Percentiles rank a stretch among this genome's conserved stretches.
phyloP scores from a whole-genome alignment of 192 early-diverging fungal genomes.

The Podila epigama region DNA sequence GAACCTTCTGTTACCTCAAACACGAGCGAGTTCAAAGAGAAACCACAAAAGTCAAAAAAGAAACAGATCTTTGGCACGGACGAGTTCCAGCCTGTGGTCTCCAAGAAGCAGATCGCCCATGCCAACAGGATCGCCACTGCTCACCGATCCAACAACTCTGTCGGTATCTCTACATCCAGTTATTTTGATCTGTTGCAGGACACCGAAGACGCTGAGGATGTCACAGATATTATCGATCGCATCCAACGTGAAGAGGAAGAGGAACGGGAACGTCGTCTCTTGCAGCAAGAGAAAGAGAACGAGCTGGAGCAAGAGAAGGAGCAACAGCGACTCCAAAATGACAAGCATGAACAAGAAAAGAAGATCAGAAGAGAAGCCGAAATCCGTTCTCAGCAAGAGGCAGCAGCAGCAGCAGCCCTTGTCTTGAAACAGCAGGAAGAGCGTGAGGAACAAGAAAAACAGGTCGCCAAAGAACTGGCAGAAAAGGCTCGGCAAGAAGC shows the following conservation, averaged over 20 bases:
- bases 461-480: slow-evolving; percentile 7
- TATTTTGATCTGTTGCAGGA: slow-evolving; percentile 47
- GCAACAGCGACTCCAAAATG: not conserved
- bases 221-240: slow-evolving; percentile 23
- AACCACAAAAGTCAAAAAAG: slow-evolving; percentile 38
- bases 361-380: not conserved
- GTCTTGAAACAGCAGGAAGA: slow-evolving; percentile 9
- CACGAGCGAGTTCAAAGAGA: slow-evolving; percentile 19
- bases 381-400: not conserved
- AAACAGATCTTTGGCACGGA: slow-evolving; percentile 51
- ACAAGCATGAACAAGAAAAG: not conserved
- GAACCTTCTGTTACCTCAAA: no score
- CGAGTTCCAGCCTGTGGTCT: slow-evolving; percentile 49
- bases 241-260: slow-evolving; percentile 9
- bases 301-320: slow-evolving; percentile 4
- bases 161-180: slow-evolving; percentile 39
- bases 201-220: slow-evolving; percentile 35
- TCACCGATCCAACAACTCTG: slow-evolving; percentile 19
- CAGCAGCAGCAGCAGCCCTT: no score
- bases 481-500: not conserved
- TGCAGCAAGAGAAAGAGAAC: slow-evolving; percentile 18
- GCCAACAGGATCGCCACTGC: slow-evolving; percentile 14
- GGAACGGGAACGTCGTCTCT: not conserved
- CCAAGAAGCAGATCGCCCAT: slow-evolving; percentile 45
- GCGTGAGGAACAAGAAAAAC: slow-evolving; percentile 3